phyloP scores from a whole-genome alignment of 108 stramenopile species.

The Thalassiosira profunda region DNA sequence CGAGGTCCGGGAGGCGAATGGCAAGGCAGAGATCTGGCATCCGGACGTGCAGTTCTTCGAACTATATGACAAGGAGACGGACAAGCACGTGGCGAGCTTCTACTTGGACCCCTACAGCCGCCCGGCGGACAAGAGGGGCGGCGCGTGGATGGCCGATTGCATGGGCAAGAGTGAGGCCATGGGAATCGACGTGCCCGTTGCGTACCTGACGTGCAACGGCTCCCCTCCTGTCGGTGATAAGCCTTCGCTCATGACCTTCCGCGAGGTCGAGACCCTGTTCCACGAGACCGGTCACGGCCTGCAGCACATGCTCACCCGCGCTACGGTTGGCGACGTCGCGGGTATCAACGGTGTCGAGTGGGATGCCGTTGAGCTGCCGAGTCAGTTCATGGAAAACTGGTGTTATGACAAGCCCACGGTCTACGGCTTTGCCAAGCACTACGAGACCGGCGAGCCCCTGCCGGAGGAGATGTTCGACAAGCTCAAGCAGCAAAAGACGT shows the following conservation, averaged over 20 bases:
- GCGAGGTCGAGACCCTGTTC: constrained; percentile 97
- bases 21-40: constrained; percentile 96
- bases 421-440: constrained; percentile 97
- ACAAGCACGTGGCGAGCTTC: constrained; percentile 95
- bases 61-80: constrained; percentile 83
- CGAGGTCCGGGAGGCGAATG: constrained; percentile 85
- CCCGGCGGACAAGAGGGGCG: constrained; percentile 97
- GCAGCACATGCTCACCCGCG: constrained; percentile 97
- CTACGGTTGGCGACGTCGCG: constrained; percentile 95
- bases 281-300: constrained; percentile 97
- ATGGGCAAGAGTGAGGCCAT: constrained; percentile 90
- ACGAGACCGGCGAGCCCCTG: constrained; percentile 95
- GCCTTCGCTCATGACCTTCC: constrained; percentile 98
- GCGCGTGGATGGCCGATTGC: constrained; percentile 97
- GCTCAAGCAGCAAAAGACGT: constrained; percentile 92
- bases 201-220: constrained; percentile 99
- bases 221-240: constrained; percentile 95
- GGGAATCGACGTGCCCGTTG: constrained; percentile 90
- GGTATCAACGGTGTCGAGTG: constrained; percentile 97
- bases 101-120: constrained; percentile 97
- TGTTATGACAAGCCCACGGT: constrained; percentile 94
- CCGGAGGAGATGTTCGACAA: constrained; percentile 97
- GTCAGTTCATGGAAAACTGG: constrained; percentile 99
- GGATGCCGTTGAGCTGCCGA: constrained; percentile 99
- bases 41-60: constrained; percentile 96